Percentiles rank a stretch among this genome's conserved stretches.
These are phyloP conservation scores for Naganishia cerealis DNA, from an alignment of 1,284 basidiomycete genomes.

Conservation along the genomic window DNA sequence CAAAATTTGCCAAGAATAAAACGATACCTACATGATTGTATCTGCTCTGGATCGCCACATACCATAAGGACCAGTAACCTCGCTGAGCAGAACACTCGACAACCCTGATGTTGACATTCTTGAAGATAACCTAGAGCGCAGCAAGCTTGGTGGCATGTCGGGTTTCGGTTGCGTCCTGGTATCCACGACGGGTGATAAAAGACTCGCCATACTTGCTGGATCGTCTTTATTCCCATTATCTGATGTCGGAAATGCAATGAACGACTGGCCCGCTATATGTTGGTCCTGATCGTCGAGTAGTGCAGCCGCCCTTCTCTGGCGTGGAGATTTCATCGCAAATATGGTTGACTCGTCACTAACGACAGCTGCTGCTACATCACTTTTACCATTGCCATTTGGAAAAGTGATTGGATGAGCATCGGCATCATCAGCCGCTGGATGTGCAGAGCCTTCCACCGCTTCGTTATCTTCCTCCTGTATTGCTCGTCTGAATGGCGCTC, in stretches of 20 bases:
- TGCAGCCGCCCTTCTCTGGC: background rate
- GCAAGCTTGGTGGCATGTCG: slow-evolving; percentile 13
- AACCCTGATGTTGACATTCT: slow-evolving; percentile 29
- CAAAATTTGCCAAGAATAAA: background rate
- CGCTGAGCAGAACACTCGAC: slow-evolving; percentile 33
- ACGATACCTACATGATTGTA: slow-evolving; percentile 41
- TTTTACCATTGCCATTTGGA: background rate
- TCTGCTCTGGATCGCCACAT: slow-evolving; percentile 50
- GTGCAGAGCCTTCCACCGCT: background rate
- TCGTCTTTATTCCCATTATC: background rate
- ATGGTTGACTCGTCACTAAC: slow-evolving; percentile 8
- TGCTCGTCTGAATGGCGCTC: slow-evolving; percentile 78
- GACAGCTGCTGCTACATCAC: slow-evolving; percentile 11
- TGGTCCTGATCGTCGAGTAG: background rate
- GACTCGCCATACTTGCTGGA: background rate
- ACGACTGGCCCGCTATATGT: background rate
- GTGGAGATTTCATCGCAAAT: background rate
- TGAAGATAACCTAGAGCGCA: slow-evolving; percentile 30
- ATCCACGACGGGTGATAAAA: slow-evolving; percentile 15
- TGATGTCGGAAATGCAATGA: slow-evolving; percentile 10
- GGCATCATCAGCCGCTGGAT: background rate
- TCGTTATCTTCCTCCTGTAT: slow-evolving; percentile 75
- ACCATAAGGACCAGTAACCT: slow-evolving; percentile 22
- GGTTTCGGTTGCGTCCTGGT: background rate
- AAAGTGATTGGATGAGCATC: background rate